phyloP scores from a whole-genome alignment of 2,329 filamentous ascomycete genomes.

The Fusarium lateritium region DNA sequence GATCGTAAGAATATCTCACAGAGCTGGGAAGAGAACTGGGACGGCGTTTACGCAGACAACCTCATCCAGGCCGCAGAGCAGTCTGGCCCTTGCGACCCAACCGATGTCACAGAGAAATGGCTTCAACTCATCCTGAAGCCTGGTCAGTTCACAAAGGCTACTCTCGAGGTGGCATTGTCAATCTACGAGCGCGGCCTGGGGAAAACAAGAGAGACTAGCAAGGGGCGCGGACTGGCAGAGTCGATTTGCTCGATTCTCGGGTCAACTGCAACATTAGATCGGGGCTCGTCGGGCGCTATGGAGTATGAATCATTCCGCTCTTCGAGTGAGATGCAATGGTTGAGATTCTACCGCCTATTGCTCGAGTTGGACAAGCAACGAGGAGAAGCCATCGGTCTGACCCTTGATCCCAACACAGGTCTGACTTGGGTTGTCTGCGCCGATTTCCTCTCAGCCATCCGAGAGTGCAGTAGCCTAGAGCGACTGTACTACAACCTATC shows the following conservation, averaged over 20 bases:
- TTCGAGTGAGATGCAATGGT: constrained; percentile 88
- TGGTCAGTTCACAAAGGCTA: constrained; percentile 83
- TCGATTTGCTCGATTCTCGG: constrained; percentile 81
- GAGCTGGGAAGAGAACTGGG: constrained; percentile 80
- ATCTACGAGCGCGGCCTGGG: constrained; percentile 81
- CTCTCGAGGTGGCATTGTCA: constrained; percentile 84
- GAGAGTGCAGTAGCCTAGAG: constrained; percentile 85
- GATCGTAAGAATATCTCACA: constrained; percentile 73
- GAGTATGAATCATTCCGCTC: constrained; percentile 83
- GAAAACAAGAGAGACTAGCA: constrained; percentile 55
- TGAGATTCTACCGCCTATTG: constrained; percentile 87
- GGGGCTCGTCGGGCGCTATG: constrained; percentile 73
- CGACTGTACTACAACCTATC: constrained; percentile 78
- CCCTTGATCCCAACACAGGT: constrained; percentile 78
- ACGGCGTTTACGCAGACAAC: constrained; percentile 74
- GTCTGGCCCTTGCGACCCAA: constrained; percentile 74
- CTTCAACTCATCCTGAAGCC: constrained; percentile 86
- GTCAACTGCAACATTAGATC: constrained; percentile 76
- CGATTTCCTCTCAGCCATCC: constrained; percentile 83
- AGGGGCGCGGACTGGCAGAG: constrained; percentile 76
- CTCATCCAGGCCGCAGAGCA: constrained; percentile 67
- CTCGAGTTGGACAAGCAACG: constrained; percentile 89
- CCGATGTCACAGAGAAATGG: constrained; percentile 87
- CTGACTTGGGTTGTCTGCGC: constrained; percentile 89
- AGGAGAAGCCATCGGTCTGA: constrained; percentile 84